Conservation (phyloP, 495 filamentous ascomycete genomes). For the Aspergillus cavernicola region DNA sequence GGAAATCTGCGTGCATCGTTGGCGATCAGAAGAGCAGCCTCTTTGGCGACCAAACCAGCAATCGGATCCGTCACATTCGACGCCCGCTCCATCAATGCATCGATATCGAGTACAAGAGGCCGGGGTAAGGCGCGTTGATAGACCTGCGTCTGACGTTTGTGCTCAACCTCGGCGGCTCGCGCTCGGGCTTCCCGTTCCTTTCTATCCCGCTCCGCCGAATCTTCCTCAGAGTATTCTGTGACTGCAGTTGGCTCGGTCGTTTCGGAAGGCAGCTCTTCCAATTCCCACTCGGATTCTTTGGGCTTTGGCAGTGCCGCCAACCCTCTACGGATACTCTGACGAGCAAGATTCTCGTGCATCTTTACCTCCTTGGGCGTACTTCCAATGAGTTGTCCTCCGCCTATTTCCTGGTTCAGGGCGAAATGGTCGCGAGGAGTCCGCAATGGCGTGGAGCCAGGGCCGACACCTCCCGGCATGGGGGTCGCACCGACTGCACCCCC, state of each 20-base stretch:
- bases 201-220: constrained; percentile 77
- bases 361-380: constrained; percentile 77
- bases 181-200: constrained; percentile 64
- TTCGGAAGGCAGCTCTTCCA: constrained; percentile 84
- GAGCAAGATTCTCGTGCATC: constrained; percentile 66
- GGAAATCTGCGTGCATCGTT: constrained; percentile 77
- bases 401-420: constrained; percentile 66
- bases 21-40: constrained; percentile 73
- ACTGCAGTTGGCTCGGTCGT: constrained; percentile 55
- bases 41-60: constrained; percentile 62
- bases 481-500: constrained; percentile 68
- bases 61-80: constrained; percentile 49
- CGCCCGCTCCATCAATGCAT: constrained; percentile 60
- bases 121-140: constrained; percentile 81
- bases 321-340: constrained; percentile 61
- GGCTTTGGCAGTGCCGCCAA: constrained; percentile 87
- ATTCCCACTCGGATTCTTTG: constrained; percentile 84
- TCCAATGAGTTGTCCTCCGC: constrained; percentile 60
- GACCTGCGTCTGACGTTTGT: constrained; percentile 81
- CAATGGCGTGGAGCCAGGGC: constrained; percentile 79
- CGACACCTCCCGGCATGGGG: constrained; percentile 53
- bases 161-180: constrained; percentile 70
- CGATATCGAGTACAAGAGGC: constrained; percentile 67
- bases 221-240: constrained; percentile 65
- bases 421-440: constrained; percentile 89